Evolutionary conservation across 345 rosid species (phyloP).

Genomic region (Geranium rotundifolium): DNA sequence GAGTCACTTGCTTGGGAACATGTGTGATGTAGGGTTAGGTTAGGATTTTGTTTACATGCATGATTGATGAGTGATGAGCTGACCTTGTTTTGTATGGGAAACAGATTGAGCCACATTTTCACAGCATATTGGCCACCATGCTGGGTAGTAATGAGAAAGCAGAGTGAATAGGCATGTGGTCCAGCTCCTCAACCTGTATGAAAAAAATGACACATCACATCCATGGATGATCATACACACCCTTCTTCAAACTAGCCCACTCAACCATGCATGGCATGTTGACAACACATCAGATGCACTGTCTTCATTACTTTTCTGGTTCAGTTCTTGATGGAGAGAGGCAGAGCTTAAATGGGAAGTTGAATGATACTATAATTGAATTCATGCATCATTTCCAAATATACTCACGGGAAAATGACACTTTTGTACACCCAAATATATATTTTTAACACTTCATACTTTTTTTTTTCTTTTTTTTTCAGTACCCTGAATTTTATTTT

Average conservation of each 20-base stretch:
- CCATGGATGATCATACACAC: background rate
- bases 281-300: background rate
- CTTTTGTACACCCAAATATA: no score
- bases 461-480: no score
- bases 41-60: no score
- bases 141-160: constrained; percentile 2
- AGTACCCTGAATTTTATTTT: no score
- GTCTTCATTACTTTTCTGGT: background rate
- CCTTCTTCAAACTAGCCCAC: no score
- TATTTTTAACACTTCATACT: no score
- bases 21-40: no score
- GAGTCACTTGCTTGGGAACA: no score
- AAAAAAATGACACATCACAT: background rate
- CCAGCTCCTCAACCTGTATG: constrained; percentile 2
- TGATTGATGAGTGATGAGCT: background rate
- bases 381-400: no score
- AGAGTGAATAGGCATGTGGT: constrained; percentile 4
- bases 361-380: background rate
- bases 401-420: no score
- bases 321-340: no score
- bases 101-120: background rate
- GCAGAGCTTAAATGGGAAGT: background rate
- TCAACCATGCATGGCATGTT: background rate
- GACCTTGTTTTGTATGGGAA: background rate
- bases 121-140: constrained; percentile 1